These are phyloP conservation scores for Sporobolus alterniflorus DNA, from an alignment of 202 grass and related monocot genomes.

Conservation along the genomic window DNA sequence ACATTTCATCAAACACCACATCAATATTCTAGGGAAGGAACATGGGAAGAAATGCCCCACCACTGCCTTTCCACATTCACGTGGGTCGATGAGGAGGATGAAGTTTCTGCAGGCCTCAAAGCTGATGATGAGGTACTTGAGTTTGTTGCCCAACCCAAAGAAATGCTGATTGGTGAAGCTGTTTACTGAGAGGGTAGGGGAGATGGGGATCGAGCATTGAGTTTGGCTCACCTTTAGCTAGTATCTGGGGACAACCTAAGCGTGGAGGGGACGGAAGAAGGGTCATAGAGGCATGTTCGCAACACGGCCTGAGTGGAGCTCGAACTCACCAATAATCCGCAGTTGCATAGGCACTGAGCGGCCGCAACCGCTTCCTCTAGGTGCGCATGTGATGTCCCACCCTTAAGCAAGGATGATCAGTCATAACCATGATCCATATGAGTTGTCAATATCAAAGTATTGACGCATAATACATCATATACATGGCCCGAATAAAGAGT, in stretches of 20 bases:
- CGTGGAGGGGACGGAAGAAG: constrained; percentile 51
- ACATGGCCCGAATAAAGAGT: too few species aligned
- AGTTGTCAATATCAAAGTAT: too few species aligned
- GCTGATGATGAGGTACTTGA: constrained; percentile 78
- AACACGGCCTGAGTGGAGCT: constrained; percentile 57
- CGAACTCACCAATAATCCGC: too few species aligned
- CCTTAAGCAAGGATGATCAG: too few species aligned
- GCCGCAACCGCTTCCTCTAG: too few species aligned
- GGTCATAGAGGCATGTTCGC: constrained; percentile 65
- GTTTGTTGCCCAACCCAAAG: constrained; percentile 49
- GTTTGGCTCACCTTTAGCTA: constrained; percentile 69
- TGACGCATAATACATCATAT: too few species aligned
- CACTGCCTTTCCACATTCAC: constrained; percentile 75
- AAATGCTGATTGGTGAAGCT: not conserved
- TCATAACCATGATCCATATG: too few species aligned
- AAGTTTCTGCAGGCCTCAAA: constrained; percentile 89
- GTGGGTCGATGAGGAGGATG: constrained; percentile 73
- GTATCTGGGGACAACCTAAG: constrained; percentile 69
- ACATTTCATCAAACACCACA: constrained; percentile 35
- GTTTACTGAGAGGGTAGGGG: not conserved
- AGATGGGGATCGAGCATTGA: not conserved
- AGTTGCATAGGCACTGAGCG: too few species aligned
- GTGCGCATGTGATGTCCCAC: too few species aligned
- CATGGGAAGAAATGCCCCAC: constrained; percentile 39
- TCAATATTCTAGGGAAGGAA: too few species aligned